These are phyloP conservation scores for Mycena chlorophos DNA, from an alignment of 768 basidiomycete genomes.

Conservation along the genomic window DNA sequence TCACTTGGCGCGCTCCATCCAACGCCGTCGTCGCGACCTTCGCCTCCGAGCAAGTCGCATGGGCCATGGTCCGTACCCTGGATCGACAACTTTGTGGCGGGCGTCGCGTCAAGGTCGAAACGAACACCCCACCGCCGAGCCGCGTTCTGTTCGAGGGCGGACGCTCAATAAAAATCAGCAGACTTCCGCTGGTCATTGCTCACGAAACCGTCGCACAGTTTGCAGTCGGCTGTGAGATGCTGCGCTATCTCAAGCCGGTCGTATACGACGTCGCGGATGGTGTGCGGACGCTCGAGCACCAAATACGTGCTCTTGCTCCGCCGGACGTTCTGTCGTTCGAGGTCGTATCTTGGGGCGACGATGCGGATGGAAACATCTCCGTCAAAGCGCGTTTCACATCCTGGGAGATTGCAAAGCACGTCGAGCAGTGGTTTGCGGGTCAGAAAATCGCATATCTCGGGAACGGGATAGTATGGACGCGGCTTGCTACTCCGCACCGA, in stretches of 20 bases:
- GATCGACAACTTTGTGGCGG: conserved; percentile 38
- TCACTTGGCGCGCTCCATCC: conserved; percentile 56
- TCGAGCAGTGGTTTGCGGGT: conserved; percentile 36
- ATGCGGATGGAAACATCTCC: conserved; percentile 31
- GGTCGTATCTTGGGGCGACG: conserved; percentile 16
- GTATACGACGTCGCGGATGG: conserved; percentile 22
- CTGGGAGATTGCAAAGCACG: conserved; percentile 48
- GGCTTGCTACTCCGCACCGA: conserved; percentile 48
- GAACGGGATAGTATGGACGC: conserved; percentile 37
- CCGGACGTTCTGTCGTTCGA: conserved; percentile 21
- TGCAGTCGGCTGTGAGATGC: conserved; percentile 28
- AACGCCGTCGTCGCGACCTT: conserved; percentile 47
- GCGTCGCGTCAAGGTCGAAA: conserved; percentile 46
- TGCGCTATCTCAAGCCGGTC: conserved; percentile 25
- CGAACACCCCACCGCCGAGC: conserved; percentile 42
- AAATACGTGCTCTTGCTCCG: conserved; percentile 24
- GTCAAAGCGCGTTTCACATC: conserved; percentile 48
- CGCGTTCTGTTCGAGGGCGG: conserved; percentile 28
- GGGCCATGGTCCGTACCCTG: conserved; percentile 36
- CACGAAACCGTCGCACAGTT: conserved; percentile 30
- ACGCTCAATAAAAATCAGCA: conserved; percentile 43
- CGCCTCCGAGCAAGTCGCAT: conserved; percentile 30
- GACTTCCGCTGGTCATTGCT: conserved; percentile 34
- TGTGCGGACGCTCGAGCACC: conserved; percentile 24
- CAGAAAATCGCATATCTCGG: conserved; percentile 32